These are phyloP conservation scores for Cylindrotheca closterium DNA, from an alignment of 108 stramenopile genomes.

Conservation along the genomic window DNA sequence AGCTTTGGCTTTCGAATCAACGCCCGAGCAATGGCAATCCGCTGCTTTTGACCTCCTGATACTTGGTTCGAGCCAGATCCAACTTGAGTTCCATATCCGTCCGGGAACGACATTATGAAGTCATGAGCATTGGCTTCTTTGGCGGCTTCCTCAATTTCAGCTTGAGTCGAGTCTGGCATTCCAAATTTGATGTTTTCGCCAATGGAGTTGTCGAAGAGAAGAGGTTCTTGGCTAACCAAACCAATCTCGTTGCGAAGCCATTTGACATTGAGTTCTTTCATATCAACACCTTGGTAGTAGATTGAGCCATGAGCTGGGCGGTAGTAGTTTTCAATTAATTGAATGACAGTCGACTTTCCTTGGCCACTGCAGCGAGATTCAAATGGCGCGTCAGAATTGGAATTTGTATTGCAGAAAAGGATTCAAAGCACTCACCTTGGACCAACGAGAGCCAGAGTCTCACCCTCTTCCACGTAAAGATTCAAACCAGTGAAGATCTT, in stretches of 20 bases:
- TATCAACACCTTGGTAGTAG: slow-evolving; percentile 64
- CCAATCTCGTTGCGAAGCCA: slow-evolving; percentile 59
- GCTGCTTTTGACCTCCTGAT: slow-evolving; percentile 68
- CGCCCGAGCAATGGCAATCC: slow-evolving; percentile 85
- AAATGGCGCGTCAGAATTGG: too few species aligned
- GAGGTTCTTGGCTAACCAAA: slow-evolving; percentile 63
- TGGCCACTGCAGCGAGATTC: slow-evolving; percentile 15
- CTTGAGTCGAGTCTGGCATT: slow-evolving; percentile 31
- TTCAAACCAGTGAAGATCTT: slow-evolving; percentile 52
- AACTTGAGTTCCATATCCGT: slow-evolving; percentile 59
- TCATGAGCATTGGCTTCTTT: slow-evolving; percentile 79
- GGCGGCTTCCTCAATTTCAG: slow-evolving; percentile 65
- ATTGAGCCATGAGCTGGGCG: slow-evolving; percentile 59
- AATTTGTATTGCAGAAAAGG: not conserved
- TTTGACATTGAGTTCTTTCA: slow-evolving; percentile 62
- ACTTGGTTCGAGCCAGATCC: slow-evolving; percentile 29
- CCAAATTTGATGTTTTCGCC: slow-evolving; percentile 88
- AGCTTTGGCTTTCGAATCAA: slow-evolving; percentile 51
- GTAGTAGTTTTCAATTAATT: slow-evolving; percentile 64
- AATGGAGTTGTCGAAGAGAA: slow-evolving; percentile 73
- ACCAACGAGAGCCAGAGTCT: slow-evolving; percentile 79
- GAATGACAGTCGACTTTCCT: slow-evolving; percentile 38
- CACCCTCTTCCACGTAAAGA: slow-evolving; percentile 50
- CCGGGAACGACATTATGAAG: slow-evolving; percentile 58
- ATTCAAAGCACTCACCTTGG: slow-evolving; percentile 7